These are phyloP conservation scores for Wallemia ichthyophaga DNA, from an alignment of 1,284 basidiomycete genomes.

Conservation along the genomic window DNA sequence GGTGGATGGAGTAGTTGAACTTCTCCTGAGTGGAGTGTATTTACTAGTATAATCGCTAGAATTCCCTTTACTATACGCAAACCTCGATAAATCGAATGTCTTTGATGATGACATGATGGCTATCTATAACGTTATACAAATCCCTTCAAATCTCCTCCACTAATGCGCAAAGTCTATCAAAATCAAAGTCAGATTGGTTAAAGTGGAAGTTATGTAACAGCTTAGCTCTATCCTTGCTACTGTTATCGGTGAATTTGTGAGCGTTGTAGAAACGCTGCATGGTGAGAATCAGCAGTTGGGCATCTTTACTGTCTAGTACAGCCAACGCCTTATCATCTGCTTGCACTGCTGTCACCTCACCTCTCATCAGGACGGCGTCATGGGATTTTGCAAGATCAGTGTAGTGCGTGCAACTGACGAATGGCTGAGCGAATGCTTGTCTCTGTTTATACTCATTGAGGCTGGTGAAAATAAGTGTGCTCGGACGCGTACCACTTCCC, in stretches of 20 bases:
- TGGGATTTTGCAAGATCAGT: not conserved
- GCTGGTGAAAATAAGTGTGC: not conserved
- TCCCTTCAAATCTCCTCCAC: not conserved
- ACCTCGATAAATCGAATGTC: not conserved
- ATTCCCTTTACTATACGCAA: not conserved
- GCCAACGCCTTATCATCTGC: not conserved
- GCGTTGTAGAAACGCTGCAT: not conserved
- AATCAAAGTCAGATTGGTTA: not conserved
- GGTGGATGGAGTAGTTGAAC: not conserved
- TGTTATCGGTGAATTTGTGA: not conserved
- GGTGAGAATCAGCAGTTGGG: not conserved
- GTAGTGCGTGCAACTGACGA: not conserved
- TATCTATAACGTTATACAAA: no score
- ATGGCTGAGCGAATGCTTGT: not conserved
- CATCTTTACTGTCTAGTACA: not conserved
- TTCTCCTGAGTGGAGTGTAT: not conserved
- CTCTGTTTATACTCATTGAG: not conserved
- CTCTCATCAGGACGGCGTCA: not conserved
- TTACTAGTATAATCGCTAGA: not conserved
- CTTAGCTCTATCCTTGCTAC: not conserved
- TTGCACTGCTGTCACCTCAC: not conserved
- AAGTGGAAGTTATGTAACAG: not conserved
- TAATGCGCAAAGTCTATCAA: not conserved
- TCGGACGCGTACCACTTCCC: not conserved
- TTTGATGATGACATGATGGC: not conserved